Evolutionary conservation across 768 basidiomycete genomes (phyloP), one percentile per base, ranked within the genome.

Genomic region (Phlebiopsis flavidoalba): DNA sequence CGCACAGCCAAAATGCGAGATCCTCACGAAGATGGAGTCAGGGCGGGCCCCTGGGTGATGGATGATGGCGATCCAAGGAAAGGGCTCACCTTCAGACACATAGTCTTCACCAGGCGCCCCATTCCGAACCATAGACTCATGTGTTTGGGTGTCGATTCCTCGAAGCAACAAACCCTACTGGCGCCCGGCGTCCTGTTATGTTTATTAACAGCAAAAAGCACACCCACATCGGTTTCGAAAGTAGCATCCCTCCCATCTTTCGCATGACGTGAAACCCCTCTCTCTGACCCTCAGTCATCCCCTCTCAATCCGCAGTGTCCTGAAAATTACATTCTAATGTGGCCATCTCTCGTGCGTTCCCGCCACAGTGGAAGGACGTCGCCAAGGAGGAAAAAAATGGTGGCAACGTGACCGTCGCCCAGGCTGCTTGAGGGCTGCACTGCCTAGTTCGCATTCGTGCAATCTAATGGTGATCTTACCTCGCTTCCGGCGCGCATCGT

Each of bases 311-410:
- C 43, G 54, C 40, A 48, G 57, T 24, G 17, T n/a, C n/a, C 24
- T 17, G 19, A 45, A 15, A 19, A 43, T 11, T n/a, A n/a, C n/a
- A 47, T 12, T 22, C 43, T 8, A 31, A 60, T 60, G 60, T 60
- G 60, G 53, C 60, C 60, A 8, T 60, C n/a, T 60, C 60, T 15
- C 37, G 22, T n/a, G n/a, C n/a, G n/a, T 58, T 45, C 3, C 53
- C 59, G 8, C 37, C 55, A 8, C 43, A 51, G 40, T 60, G 43
- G 50, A 60, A 53, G 26, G 35, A 37, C 6, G n/a, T 60, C n/a
- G 59, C 46, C n/a, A n/a, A n/a, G 14, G 37, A 60, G 24, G 22
- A 53, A 12, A 60, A 60, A 31, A n/a, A n/a, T n/a, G n/a, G 45
- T 45, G 6, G 53, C 52, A n/a, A n/a, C n/a, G n/a, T 2, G 52